Percentiles rank a stretch among this genome's conserved stretches.
These are phyloP conservation scores for Heterobasidion parviporum DNA, from an alignment of 1,284 basidiomycete species.

Conservation along the genomic window DNA sequence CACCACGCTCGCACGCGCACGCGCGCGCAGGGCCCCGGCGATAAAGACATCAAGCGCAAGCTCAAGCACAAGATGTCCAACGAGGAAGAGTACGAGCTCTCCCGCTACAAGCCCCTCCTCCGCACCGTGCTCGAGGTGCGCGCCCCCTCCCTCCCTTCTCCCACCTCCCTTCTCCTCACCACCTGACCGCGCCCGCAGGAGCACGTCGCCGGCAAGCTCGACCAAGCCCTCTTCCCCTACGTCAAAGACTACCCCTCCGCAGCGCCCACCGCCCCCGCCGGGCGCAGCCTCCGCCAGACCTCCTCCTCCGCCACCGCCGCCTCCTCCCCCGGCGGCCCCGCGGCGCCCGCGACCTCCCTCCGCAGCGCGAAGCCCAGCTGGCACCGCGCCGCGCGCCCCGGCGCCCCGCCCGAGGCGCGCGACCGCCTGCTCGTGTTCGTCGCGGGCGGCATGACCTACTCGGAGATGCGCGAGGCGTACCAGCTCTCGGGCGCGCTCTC, in stretches of 20 bases:
- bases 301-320: not conserved
- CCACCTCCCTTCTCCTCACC: conserved; percentile 1
- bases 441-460: conserved; percentile 94
- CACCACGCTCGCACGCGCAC: not conserved
- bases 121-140: conserved; percentile 50
- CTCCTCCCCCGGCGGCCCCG: conserved; percentile 15
- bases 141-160: not conserved
- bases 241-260: conserved; percentile 78
- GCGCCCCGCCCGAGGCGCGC: conserved; percentile 48
- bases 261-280: conserved; percentile 25
- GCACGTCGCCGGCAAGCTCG: conserved; percentile 73
- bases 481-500: conserved; percentile 65
- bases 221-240: conserved; percentile 81
- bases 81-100: conserved; percentile 94
- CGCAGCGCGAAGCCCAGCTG: conserved; percentile 82
- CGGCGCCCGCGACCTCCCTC: conserved; percentile 59
- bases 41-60: conserved; percentile 72
- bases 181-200: conserved; percentile 48
- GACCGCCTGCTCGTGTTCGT: conserved; percentile 90
- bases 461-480: conserved; percentile 89
- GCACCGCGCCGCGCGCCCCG: conserved; percentile 63
- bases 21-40: conserved; percentile 45
- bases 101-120: conserved; percentile 85
- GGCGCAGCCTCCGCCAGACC: conserved; percentile 30
- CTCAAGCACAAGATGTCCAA: conserved; percentile 67